phyloP scores from a whole-genome alignment of 106 monocot genomes.

The Platanthera zijinensis region DNA sequence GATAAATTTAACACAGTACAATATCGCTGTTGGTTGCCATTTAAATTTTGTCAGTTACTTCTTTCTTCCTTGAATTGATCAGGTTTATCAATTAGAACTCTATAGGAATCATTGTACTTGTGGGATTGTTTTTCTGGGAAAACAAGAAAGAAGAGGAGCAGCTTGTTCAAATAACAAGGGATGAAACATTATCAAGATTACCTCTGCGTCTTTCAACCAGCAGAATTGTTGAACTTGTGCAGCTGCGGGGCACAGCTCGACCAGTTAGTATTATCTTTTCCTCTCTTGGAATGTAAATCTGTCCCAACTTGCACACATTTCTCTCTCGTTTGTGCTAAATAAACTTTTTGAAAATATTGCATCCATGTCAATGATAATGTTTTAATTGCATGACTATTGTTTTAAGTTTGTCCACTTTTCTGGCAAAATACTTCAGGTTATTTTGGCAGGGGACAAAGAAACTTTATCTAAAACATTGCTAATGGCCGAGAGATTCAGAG shows the following conservation, averaged over 20 bases:
- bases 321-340: neutral
- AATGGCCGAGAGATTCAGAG: constrained; percentile 80
- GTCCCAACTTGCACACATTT: neutral
- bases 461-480: constrained; percentile 59
- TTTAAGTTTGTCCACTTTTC: constrained; percentile 6
- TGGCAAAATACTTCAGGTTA: constrained; percentile 61
- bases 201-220: constrained; percentile 90
- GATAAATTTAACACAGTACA: too few species aligned
- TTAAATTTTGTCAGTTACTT: neutral
- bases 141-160: constrained; percentile 96
- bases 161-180: constrained; percentile 69
- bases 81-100: constrained; percentile 74
- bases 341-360: neutral
- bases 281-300: neutral
- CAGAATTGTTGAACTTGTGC: constrained; percentile 88
- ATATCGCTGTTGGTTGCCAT: neutral
- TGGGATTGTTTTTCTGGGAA: constrained; percentile 89
- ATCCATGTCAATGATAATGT: neutral
- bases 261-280: constrained; percentile 56
- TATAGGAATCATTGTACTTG: constrained; percentile 84
- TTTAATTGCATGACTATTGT: neutral
- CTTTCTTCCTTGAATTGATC: constrained; percentile 39
- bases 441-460: constrained; percentile 86
- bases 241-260: constrained; percentile 74
- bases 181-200: constrained; percentile 93